Evolutionary conservation across 495 filamentous ascomycete species (phyloP).

Genomic region (Penicillium canescens): DNA sequence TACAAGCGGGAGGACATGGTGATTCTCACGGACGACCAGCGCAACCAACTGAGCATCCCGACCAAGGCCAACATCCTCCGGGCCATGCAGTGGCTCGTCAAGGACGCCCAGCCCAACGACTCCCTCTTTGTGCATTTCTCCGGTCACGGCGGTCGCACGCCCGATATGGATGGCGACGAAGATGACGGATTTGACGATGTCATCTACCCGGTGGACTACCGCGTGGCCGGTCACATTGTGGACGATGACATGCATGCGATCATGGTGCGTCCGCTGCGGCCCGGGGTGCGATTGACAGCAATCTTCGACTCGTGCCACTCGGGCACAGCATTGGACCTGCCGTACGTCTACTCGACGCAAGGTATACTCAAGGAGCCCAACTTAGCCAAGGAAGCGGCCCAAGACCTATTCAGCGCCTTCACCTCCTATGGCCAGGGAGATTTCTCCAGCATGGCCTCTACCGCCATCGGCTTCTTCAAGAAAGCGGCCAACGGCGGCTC

Average conservation of each 20-base stretch:
- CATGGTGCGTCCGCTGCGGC: conserved; percentile 82
- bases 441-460: conserved; percentile 73
- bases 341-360: conserved; percentile 94
- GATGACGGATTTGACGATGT: conserved; percentile 97
- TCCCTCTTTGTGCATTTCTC: conserved; percentile 98
- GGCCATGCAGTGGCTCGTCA: conserved; percentile 98
- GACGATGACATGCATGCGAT: conserved; percentile 98
- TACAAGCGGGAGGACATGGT: conserved; percentile 99
- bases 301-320: conserved; percentile 99
- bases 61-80: conserved; percentile 92
- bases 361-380: conserved; percentile 98
- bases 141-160: conserved; percentile 93
- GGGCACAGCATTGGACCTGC: conserved; percentile 91
- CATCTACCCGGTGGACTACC: conserved; percentile 95
- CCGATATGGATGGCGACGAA: conserved; percentile 93
- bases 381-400: conserved; percentile 93
- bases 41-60: conserved; percentile 91
- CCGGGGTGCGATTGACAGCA: conserved; percentile 88
- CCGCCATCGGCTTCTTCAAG: conserved; percentile 86
- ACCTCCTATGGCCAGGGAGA: conserved; percentile 87
- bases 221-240: conserved; percentile 85
- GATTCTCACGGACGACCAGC: conserved; percentile 93
- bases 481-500: conserved; percentile 82
- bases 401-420: conserved; percentile 84
- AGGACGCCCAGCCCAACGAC: conserved; percentile 91